phyloP scores from a whole-genome alignment of 352 stramenopile genomes.

The Globisporangium cystogenes region DNA sequence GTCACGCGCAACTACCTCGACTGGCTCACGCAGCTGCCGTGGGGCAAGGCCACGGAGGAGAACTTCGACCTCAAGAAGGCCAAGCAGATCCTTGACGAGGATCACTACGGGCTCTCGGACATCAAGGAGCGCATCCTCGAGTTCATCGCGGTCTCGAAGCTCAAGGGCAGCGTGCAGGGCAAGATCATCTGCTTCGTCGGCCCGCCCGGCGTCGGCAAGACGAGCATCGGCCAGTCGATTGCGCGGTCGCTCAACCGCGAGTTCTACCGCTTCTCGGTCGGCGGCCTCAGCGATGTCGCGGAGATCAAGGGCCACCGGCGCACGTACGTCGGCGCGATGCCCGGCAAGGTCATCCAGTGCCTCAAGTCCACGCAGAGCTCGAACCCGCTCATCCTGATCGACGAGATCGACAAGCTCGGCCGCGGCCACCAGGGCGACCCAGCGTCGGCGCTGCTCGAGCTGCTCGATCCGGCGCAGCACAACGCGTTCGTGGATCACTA shows the following conservation, averaged over 20 bases:
- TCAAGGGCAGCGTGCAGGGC: conserved; percentile 94
- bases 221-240: conserved; percentile 96
- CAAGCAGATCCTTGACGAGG: conserved; percentile 92
- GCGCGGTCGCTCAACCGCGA: conserved; percentile 94
- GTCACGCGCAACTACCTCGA: conserved; percentile 98
- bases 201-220: conserved; percentile 92
- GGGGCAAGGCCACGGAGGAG: conserved; percentile 93
- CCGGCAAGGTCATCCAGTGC: conserved; percentile 98
- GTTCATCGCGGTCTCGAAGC: conserved; percentile 98
- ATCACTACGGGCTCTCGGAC: conserved; percentile 98
- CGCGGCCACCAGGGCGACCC: conserved; percentile 92
- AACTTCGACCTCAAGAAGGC: conserved; percentile 96
- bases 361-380: conserved; percentile 96
- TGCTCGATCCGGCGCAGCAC: conserved; percentile 98
- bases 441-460: conserved; percentile 94
- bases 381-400: conserved; percentile 98
- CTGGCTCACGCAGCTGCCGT: conserved; percentile 97
- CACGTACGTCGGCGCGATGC: conserved; percentile 99
- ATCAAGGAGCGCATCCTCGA: conserved; percentile 99
- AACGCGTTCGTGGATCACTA: conserved; percentile 97
- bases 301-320: conserved; percentile 99
- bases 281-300: conserved; percentile 94
- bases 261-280: conserved; percentile 98
- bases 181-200: conserved; percentile 98
- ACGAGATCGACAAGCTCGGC: conserved; percentile 93